A percentile compares a stretch with the other conserved stretches of the same genome.
Evolutionary conservation across 306 rosid species (phyloP).

Genomic region (Sicyos edulis): DNA sequence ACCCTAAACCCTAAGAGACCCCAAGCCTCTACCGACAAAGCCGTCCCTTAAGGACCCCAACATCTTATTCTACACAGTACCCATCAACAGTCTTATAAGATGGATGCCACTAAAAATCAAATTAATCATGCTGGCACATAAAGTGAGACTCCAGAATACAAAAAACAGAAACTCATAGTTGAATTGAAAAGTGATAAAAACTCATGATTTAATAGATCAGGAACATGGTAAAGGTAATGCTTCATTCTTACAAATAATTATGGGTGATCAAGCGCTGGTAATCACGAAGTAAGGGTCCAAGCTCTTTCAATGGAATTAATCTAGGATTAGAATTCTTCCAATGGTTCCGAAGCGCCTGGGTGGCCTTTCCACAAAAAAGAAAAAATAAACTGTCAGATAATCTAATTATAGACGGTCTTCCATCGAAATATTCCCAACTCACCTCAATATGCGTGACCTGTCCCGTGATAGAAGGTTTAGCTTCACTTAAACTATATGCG

Average conservation of each 20-base stretch:
- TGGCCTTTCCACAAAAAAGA: conserved; percentile 31
- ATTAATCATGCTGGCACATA: conserved; percentile 12
- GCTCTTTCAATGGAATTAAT: conserved; percentile 64
- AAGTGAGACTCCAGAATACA: not conserved
- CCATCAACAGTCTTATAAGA: not conserved
- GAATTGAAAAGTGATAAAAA: not conserved
- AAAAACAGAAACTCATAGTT: not conserved
- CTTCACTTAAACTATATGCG: conserved; percentile 49
- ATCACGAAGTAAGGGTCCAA: conserved; percentile 88
- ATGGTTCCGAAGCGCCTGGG: conserved; percentile 61
- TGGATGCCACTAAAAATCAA: not conserved
- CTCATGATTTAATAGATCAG: not conserved
- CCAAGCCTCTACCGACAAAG: too few species aligned
- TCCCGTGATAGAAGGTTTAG: conserved; percentile 33
- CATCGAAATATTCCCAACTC: conserved; percentile 19
- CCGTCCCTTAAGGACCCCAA: too few species aligned
- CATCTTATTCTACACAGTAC: not conserved
- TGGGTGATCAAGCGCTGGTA: conserved; percentile 61
- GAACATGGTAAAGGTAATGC: not conserved
- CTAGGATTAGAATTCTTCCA: conserved; percentile 72
- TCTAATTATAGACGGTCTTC: not conserved
- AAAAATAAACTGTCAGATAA: conserved; percentile 7
- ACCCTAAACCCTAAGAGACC: too few species aligned
- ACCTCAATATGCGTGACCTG: conserved; percentile 32
- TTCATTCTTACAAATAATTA: conserved; percentile 45